Conservation (phyloP, 2,329 filamentous ascomycete genomes). For the Coleophoma cylindrospora region DNA sequence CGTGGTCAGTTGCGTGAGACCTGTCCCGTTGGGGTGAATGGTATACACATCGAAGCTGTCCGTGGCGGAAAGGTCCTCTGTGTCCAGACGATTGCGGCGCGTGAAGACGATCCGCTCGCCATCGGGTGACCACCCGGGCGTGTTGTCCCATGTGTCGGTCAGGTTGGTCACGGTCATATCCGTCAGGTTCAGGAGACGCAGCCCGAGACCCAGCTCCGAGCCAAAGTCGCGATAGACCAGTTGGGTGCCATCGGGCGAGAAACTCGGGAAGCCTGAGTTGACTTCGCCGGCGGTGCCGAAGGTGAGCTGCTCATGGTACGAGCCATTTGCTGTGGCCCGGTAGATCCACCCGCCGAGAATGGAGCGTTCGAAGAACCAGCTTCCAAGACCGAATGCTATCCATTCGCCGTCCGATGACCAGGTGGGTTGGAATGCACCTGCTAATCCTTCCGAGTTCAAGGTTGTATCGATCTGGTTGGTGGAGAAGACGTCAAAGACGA, state of each 20-base stretch:
- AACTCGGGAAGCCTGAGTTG: constrained; percentile 35
- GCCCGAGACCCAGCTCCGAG: constrained; percentile 19
- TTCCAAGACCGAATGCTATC: constrained; percentile 33
- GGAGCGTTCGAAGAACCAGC: constrained; percentile 32
- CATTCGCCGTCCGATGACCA: constrained; percentile 32
- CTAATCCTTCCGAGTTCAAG: constrained; percentile 20
- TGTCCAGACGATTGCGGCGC: constrained; percentile 12
- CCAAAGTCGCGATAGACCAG: constrained; percentile 32
- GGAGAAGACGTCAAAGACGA: constrained; percentile 23
- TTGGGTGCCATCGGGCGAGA: constrained; percentile 29
- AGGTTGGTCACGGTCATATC: constrained; percentile 23
- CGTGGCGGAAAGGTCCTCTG: constrained; percentile 18
- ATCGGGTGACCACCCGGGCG: constrained; percentile 33
- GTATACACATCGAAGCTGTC: constrained; percentile 34
- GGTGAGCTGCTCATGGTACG: constrained; percentile 26
- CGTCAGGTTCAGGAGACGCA: constrained; percentile 27
- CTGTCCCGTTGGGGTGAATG: constrained; percentile 34
- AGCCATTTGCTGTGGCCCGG: constrained; percentile 11
- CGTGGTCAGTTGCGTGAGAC: constrained; percentile 27
- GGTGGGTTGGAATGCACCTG: constrained; percentile 34
- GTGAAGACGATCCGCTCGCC: constrained; percentile 34
- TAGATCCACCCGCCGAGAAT: constrained; percentile 11
- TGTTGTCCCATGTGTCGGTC: constrained; percentile 33
- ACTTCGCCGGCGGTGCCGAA: constrained; percentile 17
- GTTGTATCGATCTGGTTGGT: constrained; percentile 13